Evolutionary conservation across 352 stramenopile species (phyloP), one percentile per base, ranked within the genome.

Genomic region (Phytopythium helicoides): DNA sequence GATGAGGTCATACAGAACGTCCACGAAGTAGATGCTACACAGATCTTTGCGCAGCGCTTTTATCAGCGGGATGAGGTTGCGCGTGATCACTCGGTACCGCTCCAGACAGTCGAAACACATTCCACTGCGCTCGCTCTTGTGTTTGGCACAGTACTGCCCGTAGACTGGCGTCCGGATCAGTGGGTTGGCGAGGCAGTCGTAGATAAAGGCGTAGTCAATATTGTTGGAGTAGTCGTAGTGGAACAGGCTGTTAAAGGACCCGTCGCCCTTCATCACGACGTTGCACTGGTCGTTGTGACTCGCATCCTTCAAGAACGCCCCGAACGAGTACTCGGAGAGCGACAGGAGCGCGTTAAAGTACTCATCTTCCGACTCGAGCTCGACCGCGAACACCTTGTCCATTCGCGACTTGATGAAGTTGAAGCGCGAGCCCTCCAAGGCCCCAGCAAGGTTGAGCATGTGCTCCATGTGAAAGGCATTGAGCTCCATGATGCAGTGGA

Each of bases 11-110:
- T 62, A 62, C 47, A 62, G 21, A 22, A 52, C 35, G 28, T 62
- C 54, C n/a, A 41, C 19, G 33, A 62, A 62, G 47, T 62, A 56
- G 54, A 62, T 62, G 40, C 54, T 62, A 40, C 54, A 62, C 33
- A 62, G 33, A 44, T 62, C 54, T 38, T 62, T 62, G 47, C 54
- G 54, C 12, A 56, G 21, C 6, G 38, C 56, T 40, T 56, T 55
- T 19, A 62, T 56, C 38, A 62, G 31, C 14, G 47, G 47, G 33
- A 62, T 62, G 37, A 62, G 48, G 19, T 62, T 62, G 39, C 54
- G 54, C 28, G 28, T 33, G 28, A 33, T 9, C 28, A 33, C 28
- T 33, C 28, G 28, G 28, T 33, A 33, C 34, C 46, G 28, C 33
- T 52, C 46, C n/a, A 52, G 46, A 28, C 46, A 52, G 46, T 52